Conservation (phyloP, 192 early-diverging fungal genomes). For the Pilaira anomala region DNA sequence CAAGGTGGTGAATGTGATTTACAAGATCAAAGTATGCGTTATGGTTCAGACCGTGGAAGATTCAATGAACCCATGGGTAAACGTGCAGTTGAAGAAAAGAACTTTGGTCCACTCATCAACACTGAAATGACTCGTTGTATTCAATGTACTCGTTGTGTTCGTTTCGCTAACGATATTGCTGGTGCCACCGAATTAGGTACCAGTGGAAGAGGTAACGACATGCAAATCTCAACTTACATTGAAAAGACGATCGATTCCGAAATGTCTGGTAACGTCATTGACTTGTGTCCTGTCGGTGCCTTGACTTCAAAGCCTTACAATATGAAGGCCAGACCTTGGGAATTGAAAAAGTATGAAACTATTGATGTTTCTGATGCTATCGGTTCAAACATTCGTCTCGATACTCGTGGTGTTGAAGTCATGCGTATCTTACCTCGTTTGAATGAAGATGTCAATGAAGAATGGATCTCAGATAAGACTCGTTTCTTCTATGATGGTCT, state of each 20-base stretch:
- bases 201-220: conserved; percentile 92
- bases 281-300: conserved; percentile 97
- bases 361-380: conserved; percentile 94
- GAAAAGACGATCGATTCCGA: conserved; percentile 85
- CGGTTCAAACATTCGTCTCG: conserved; percentile 93
- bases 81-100: conserved; percentile 96
- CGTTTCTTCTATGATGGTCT: conserved; percentile 93
- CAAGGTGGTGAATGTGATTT: conserved; percentile 99
- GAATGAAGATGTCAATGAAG: conserved; percentile 98
- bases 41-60: conserved; percentile 90
- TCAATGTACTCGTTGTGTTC: conserved; percentile 98
- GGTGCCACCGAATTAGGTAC: conserved; percentile 95
- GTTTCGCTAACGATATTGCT: conserved; percentile 97
- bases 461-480: conserved; percentile 99
- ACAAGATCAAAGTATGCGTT: conserved; percentile 97
- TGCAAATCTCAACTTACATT: conserved; percentile 98
- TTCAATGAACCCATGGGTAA: conserved; percentile 82
- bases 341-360: conserved; percentile 92
- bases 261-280: conserved; percentile 96
- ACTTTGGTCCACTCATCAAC: conserved; percentile 93
- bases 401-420: conserved; percentile 93
- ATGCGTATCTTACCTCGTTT: conserved; percentile 93
- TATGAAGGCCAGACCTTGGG: conserved; percentile 94
- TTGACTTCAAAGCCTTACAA: conserved; percentile 96
- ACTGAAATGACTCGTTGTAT: conserved; percentile 99